These are phyloP conservation scores for Marvania coccoides DNA, from an alignment of 139 green algal species.

Conservation along the genomic window DNA sequence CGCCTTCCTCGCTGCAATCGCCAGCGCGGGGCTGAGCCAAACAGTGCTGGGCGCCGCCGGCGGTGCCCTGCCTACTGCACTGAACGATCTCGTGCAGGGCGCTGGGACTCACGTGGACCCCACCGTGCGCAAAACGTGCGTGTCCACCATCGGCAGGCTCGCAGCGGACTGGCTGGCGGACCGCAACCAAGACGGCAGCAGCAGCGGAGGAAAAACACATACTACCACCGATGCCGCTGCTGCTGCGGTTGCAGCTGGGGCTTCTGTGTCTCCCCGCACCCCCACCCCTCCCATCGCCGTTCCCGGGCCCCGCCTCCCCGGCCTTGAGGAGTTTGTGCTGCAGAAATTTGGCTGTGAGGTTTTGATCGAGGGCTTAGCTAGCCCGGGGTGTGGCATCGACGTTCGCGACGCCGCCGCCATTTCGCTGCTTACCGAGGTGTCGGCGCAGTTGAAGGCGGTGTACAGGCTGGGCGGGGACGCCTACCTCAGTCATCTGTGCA, in stretches of 20 bases:
- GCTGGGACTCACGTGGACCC: background rate
- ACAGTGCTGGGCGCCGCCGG: conserved; percentile 1
- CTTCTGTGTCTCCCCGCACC: background rate
- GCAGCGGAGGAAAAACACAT: background rate
- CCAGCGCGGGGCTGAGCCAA: conserved; percentile 1
- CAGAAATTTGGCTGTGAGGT: conserved; percentile 49
- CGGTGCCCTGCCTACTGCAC: conserved; percentile 14
- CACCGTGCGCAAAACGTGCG: conserved; percentile 26
- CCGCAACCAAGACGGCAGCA: background rate
- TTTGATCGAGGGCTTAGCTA: conserved; percentile 44
- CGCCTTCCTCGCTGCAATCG: conserved; percentile 36
- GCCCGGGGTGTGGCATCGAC: conserved; percentile 26
- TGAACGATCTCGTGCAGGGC: conserved; percentile 43
- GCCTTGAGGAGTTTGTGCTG: conserved; percentile 44
- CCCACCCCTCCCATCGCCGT: too few species aligned
- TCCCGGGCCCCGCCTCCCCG: conserved; percentile 6
- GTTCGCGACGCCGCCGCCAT: conserved; percentile 51
- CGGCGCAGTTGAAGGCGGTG: conserved; percentile 47
- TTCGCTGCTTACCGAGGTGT: conserved; percentile 53
- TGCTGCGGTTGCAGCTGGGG: background rate
- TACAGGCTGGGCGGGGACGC: conserved; percentile 35
- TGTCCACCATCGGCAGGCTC: background rate
- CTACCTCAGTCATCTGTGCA: conserved; percentile 32
- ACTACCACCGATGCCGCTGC: background rate
- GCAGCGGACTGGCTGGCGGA: background rate